phyloP scores from a whole-genome alignment of 1,284 basidiomycete species.

The Waitea zeae region DNA sequence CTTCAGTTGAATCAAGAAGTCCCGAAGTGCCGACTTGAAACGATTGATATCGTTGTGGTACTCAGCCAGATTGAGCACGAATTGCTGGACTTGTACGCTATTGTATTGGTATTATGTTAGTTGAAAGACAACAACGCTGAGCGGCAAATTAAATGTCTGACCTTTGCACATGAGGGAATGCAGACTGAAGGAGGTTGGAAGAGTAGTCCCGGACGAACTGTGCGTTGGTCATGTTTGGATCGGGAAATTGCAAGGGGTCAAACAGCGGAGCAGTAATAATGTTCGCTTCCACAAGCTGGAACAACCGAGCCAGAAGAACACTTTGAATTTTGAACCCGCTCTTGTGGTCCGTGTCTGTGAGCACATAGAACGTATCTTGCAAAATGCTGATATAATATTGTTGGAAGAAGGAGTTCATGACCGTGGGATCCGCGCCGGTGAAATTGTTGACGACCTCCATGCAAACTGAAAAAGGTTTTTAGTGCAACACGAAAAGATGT shows the following conservation, averaged over 20 bases:
- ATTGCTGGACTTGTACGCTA: conserved; percentile 59
- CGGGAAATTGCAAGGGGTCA: conserved; percentile 60
- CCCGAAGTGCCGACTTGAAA: conserved; percentile 91
- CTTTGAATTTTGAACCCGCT: conserved; percentile 90
- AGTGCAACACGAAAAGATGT: too few species aligned
- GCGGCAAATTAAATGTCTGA: conserved; percentile 22
- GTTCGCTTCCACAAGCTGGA: conserved; percentile 82
- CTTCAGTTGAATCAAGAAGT: conserved; percentile 84
- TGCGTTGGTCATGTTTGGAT: conserved; percentile 68
- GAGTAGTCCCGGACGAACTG: conserved; percentile 82
- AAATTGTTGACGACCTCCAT: conserved; percentile 96
- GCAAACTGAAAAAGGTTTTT: conserved; percentile 62
- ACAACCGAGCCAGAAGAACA: conserved; percentile 81
- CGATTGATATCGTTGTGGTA: conserved; percentile 79
- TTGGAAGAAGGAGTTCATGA: conserved; percentile 68
- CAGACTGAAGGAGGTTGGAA: conserved; percentile 69
- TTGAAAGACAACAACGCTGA: conserved; percentile 2
- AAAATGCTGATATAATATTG: conserved; percentile 89
- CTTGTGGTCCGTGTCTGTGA: conserved; percentile 98
- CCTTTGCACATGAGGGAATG: conserved; percentile 84
- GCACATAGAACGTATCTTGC: conserved; percentile 94
- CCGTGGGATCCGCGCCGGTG: conserved; percentile 60
- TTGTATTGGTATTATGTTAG: conserved; percentile 6
- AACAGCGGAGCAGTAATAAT: conserved; percentile 76
- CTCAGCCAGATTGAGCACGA: conserved; percentile 73